Percentiles rank a stretch among this genome's conserved stretches.
Conservation (phyloP, 2,329 filamentous ascomycete species). For the Orbilia oligospora region DNA sequence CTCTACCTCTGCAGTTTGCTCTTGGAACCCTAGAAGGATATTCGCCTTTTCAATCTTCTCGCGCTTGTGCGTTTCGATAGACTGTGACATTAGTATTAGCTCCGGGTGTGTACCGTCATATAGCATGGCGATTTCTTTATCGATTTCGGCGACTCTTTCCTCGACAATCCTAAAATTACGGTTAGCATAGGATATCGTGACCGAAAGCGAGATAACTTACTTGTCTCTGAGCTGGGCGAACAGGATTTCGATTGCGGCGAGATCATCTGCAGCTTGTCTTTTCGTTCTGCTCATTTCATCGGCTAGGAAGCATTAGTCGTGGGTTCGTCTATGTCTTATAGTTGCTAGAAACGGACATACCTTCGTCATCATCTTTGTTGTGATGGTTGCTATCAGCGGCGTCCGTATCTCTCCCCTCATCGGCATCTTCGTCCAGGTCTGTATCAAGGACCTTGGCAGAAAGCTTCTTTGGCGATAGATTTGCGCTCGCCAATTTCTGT, state of each 20-base stretch:
- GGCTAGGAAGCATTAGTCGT: conserved; percentile 67
- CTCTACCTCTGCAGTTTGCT: conserved; percentile 79
- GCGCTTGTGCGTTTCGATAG: conserved; percentile 84
- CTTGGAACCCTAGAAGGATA: conserved; percentile 79
- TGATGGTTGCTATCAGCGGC: conserved; percentile 44
- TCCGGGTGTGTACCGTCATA: conserved; percentile 83
- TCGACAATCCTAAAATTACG: conserved; percentile 79
- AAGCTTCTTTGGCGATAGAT: conserved; percentile 44
- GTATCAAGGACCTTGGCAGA: conserved; percentile 65
- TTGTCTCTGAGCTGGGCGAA: conserved; percentile 85
- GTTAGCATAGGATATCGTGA: conserved; percentile 62
- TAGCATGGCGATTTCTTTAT: conserved; percentile 76
- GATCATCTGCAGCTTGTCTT: conserved; percentile 82
- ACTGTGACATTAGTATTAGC: conserved; percentile 89
- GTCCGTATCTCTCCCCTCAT: conserved; percentile 67
- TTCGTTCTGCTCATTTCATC: conserved; percentile 78
- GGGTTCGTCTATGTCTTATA: conserved; percentile 68
- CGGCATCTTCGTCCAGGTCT: conserved; percentile 68
- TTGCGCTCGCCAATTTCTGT: conserved; percentile 59
- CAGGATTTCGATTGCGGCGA: conserved; percentile 85
- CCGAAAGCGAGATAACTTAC: conserved; percentile 65
- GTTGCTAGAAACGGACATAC: conserved; percentile 67
- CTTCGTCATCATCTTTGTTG: conserved; percentile 63
- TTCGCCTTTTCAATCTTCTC: conserved; percentile 84
- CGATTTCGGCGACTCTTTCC: conserved; percentile 85